Base-by-base conservation (phyloP, 164 flowering plant genomes). In the Protea cynaroides region DNA sequence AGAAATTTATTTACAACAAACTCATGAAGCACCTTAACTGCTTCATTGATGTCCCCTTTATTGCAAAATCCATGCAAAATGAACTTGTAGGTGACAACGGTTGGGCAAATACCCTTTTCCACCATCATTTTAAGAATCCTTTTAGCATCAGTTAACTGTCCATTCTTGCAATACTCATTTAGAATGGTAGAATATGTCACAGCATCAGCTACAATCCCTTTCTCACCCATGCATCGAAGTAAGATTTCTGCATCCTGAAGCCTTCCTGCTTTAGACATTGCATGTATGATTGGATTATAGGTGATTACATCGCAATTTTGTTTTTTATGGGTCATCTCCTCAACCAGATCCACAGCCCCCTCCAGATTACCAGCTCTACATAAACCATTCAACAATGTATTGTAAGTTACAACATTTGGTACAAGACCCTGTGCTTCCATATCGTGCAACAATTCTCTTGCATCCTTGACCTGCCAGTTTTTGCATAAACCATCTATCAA, bases 401-500 rank as follows among this genome's bases (percentile, higher is more conserved):
- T 71, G 60, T 62, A 71, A 19, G 63, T 71, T 19, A 61, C 67
- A 14, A 62, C 53, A 71, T 62, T 66, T 24, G 74, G 74, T 58
- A 61, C 52, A 23, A 61, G 34, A 40, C 71, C 71, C 24, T 40
- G 37, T 6, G 22, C 61, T 44, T 66, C 25, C 66, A 72, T 58
- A 18, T 72, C 50, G 51, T 19, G 61, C 53, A 72, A 34, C 25
- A 72, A 53, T 38, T 29, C 60, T 58, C 23, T 46, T 19, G 75
- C 75, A 58, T 17, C 60, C 46, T 58, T n/a, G 43, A 67, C 43
- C 50, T 46, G 59, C 59, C 69, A 67, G 4, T 29, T 58, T 37
- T 59, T 63, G 70, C 70, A 67, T 23, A 62, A 66, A 12, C 75
- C 76, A 53, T 60, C 44, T 11, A 75, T 75, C 61, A 75, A 63